Base-by-base conservation (phyloP, 768 basidiomycete species). In the Cyathus striatus region DNA sequence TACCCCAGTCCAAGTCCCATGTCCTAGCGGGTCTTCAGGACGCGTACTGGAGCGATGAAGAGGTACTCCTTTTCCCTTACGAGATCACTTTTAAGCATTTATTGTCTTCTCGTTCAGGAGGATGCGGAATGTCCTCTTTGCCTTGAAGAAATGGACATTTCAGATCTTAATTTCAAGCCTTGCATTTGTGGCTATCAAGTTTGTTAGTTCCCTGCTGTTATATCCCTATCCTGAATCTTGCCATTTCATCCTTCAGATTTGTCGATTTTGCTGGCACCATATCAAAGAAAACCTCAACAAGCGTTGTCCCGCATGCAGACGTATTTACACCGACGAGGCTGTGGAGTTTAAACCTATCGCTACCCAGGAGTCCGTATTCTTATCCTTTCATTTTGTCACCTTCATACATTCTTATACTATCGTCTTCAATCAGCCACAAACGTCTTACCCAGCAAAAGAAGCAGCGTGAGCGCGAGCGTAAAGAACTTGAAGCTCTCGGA, bases 141-240 rank as follows among this genome's bases (percentile, higher is more conserved):
- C 68, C 81, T 97, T 34, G 95, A 98, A 60, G 93, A 96, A 70
- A 92, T 99, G 86, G 96, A 98, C 69, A 81, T 97, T 53, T 92
- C 92, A 39, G 96, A 99, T 78, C 79, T 97, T 64, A 95, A 95
- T 71, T 99, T 99, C 72, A 95, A 93, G 72, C 96, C 96, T 21
- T 99, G 96, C 66, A 82, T 93, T 40, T 99, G 96, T 66, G 96
- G 96, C 47, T 96, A 98, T 68, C 96, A 97, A 79, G 96, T 88
- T 53, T 41, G 40, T 43, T 32, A 44, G 32, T 42, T 23, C 42
- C 45, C 40, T 25, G 24, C 40, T 42, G 18, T n/a, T n/a, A n/a
- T n/a, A n/a, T n/a, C n/a, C 20, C 32, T 18, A 37, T 20, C 26
- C 23, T 35, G 17, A 18, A 24, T 47, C 40, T 26, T 44, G 32